phyloP scores from a whole-genome alignment of 768 basidiomycete species.

The Leccinellum rugosiceps region DNA sequence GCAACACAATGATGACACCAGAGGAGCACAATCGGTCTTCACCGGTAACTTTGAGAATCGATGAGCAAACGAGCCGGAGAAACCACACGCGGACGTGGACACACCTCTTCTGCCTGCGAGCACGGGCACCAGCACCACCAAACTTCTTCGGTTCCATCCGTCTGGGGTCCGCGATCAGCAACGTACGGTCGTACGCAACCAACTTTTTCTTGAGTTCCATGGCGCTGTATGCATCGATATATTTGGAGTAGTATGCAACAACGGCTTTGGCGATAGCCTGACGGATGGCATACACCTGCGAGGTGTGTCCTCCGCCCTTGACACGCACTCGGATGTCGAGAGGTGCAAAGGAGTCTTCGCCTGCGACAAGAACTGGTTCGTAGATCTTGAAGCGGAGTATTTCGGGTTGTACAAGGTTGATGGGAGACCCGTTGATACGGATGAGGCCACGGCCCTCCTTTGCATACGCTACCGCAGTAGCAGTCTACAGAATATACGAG shows the following conservation, averaged over 20 bases:
- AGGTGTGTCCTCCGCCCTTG: slow-evolving; percentile 99
- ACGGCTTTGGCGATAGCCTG: slow-evolving; percentile 98
- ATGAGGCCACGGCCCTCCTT: slow-evolving; percentile 95
- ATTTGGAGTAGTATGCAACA: slow-evolving; percentile 98
- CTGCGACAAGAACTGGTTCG: slow-evolving; percentile 92
- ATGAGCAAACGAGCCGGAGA: slow-evolving; percentile 11
- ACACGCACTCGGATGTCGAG: slow-evolving; percentile 98
- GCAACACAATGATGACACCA: slow-evolving; percentile 43
- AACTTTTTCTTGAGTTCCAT: slow-evolving; percentile 98
- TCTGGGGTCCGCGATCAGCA: slow-evolving; percentile 91
- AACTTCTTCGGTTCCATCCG: slow-evolving; percentile 99
- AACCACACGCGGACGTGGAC: not conserved
- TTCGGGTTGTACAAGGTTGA: slow-evolving; percentile 92
- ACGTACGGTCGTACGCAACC: slow-evolving; percentile 89
- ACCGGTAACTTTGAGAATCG: slow-evolving; percentile 62
- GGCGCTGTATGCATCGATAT: slow-evolving; percentile 94
- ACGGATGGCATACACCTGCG: slow-evolving; percentile 97
- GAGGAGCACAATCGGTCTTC: slow-evolving; percentile 32
- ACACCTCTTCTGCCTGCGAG: slow-evolving; percentile 95
- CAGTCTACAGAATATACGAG: slow-evolving; percentile 57
- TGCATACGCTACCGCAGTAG: slow-evolving; percentile 96
- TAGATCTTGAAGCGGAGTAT: slow-evolving; percentile 98
- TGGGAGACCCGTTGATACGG: slow-evolving; percentile 95
- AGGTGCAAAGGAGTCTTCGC: slow-evolving; percentile 80
- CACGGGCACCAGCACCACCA: slow-evolving; percentile 97